These are phyloP conservation scores for Begonia fuchsioides DNA, from an alignment of 306 rosid species.

Conservation along the genomic window DNA sequence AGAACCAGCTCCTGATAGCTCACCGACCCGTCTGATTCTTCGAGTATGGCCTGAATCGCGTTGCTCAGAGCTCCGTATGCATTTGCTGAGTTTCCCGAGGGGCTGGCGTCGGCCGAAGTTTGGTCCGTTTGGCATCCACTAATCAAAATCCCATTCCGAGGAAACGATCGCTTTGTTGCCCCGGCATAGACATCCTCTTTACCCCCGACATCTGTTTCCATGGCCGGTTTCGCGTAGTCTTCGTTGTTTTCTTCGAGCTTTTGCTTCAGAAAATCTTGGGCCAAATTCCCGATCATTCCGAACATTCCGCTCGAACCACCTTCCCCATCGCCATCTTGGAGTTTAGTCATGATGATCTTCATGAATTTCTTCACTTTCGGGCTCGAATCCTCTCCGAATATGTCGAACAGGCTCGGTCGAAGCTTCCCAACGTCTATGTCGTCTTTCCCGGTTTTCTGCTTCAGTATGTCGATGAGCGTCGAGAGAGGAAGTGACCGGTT, in stretches of 20 bases:
- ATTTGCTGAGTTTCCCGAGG: constrained; percentile 23
- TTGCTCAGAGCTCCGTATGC: constrained; percentile 80
- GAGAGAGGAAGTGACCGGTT: constrained; percentile 54
- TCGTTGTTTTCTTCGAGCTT: constrained; percentile 37
- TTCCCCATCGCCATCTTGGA: constrained; percentile 20
- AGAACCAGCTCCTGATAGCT: constrained; percentile 41
- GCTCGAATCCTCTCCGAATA: constrained; percentile 59
- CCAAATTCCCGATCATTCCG: constrained; percentile 62
- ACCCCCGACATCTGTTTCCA: constrained; percentile 33
- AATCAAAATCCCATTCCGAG: constrained; percentile 44
- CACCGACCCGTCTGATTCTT: constrained; percentile 29
- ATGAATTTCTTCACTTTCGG: constrained; percentile 74
- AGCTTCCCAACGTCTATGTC: constrained; percentile 83
- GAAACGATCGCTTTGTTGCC: constrained; percentile 15
- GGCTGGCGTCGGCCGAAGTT: constrained; percentile 72
- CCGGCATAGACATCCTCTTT: constrained; percentile 48
- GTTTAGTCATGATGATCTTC: constrained; percentile 36
- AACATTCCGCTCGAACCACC: constrained; percentile 24
- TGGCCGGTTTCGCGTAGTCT: constrained; percentile 63
- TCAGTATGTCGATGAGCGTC: constrained; percentile 69
- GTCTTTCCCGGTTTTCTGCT: constrained; percentile 84
- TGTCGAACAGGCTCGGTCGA: constrained; percentile 60
- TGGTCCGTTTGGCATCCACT: constrained; percentile 74
- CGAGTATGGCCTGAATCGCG: constrained; percentile 40
- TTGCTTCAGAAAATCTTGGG: constrained; percentile 52